Evolutionary conservation across 2,329 filamentous ascomycete species (phyloP).

Genomic region (Proliferodiscus dingleyae): DNA sequence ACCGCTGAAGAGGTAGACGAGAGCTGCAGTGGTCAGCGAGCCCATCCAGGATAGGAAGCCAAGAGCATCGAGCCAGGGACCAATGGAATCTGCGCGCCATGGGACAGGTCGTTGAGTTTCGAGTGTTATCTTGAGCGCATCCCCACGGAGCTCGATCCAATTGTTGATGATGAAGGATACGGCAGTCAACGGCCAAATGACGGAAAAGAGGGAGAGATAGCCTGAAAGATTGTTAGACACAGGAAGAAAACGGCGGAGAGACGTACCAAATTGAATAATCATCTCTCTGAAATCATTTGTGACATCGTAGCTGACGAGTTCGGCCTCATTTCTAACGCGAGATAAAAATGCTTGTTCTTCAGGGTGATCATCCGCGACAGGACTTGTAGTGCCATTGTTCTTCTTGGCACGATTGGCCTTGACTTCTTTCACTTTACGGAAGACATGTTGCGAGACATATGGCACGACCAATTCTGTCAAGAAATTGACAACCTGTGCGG

Average conservation of each 20-base stretch:
- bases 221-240: conserved; percentile 45
- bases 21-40: conserved; percentile 77
- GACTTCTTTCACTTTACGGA: conserved; percentile 74
- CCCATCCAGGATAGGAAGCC: conserved; percentile 93
- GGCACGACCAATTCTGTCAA: conserved; percentile 81
- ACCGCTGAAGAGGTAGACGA: conserved; percentile 84
- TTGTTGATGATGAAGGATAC: conserved; percentile 90
- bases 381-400: conserved; percentile 40
- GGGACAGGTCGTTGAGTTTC: conserved; percentile 87
- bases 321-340: conserved; percentile 76
- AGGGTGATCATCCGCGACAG: conserved; percentile 57
- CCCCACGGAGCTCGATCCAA: conserved; percentile 89
- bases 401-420: conserved; percentile 52
- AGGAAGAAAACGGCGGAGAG: background rate
- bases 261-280: conserved; percentile 70
- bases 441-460: conserved; percentile 72
- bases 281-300: conserved; percentile 89
- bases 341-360: conserved; percentile 78
- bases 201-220: conserved; percentile 85
- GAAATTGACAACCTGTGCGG: conserved; percentile 85
- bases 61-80: conserved; percentile 82
- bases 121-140: conserved; percentile 89
- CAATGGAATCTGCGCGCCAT: conserved; percentile 87
- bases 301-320: conserved; percentile 82
- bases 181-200: conserved; percentile 90